These are phyloP conservation scores for Nannizziopsis barbatae DNA, from an alignment of 2,329 filamentous ascomycete species.

Conservation along the genomic window DNA sequence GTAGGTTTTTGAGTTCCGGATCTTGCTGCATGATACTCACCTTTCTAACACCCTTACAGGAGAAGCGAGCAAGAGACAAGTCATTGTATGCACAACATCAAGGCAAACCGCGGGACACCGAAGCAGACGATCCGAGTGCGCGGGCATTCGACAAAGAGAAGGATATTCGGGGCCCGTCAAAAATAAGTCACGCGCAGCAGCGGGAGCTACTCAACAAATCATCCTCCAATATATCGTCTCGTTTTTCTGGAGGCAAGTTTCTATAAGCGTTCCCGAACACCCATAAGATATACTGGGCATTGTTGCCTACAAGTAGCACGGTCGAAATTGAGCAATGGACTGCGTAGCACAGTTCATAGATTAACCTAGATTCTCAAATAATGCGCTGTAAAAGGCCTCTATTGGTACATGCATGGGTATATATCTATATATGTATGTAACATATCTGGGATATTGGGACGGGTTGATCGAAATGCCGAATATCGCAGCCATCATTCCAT, in stretches of 20 bases:
- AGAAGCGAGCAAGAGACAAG: slow-evolving; percentile 13
- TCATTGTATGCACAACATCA: slow-evolving; percentile 16
- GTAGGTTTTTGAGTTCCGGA: slow-evolving; percentile 14
- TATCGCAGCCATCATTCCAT: background rate
- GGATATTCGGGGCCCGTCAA: slow-evolving; percentile 70
- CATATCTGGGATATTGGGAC: background rate
- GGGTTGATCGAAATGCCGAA: background rate
- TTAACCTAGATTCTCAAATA: no score
- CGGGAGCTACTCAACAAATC: slow-evolving; percentile 69
- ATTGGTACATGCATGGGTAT: no score
- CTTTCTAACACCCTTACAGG: slow-evolving; percentile 6
- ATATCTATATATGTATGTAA: background rate
- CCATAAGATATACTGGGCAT: no score
- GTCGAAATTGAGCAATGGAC: no score
- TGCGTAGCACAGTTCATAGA: no score
- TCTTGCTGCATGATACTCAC: background rate
- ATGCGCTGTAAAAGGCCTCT: no score
- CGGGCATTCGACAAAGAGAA: slow-evolving; percentile 84
- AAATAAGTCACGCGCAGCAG: slow-evolving; percentile 61
- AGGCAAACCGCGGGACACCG: slow-evolving; percentile 17
- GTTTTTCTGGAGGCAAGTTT: slow-evolving; percentile 64
- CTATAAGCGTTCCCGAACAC: slow-evolving; percentile 22
- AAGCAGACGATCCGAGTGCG: slow-evolving; percentile 77
- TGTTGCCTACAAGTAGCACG: no score
- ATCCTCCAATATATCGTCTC: slow-evolving; percentile 60